These are phyloP conservation scores for Scutellospora calospora DNA, from an alignment of 371 early-diverging fungal species.

Conservation along the genomic window DNA sequence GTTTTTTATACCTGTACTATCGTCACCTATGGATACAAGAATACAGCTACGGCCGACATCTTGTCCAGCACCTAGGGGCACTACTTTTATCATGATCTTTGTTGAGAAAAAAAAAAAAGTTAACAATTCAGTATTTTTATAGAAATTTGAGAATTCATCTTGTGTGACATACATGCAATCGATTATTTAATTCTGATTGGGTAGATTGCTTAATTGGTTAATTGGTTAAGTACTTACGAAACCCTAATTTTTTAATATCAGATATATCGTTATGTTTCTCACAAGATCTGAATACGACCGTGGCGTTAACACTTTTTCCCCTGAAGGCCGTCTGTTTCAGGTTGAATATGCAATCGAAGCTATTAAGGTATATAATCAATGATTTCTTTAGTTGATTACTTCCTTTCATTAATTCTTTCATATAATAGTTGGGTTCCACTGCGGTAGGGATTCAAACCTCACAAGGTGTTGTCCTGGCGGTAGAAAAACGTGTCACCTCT, in stretches of 20 bases:
- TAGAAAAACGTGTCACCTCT: constrained; percentile 96
- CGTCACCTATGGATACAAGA: constrained; percentile 83
- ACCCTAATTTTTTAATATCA: not conserved
- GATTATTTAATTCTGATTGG: not conserved
- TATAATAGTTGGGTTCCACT: constrained; percentile 90
- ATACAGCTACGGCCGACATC: constrained; percentile 97
- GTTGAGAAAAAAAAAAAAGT: not conserved
- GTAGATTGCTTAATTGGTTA: too few relatives aligned
- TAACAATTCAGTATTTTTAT: not conserved
- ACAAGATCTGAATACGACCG: constrained; percentile 96
- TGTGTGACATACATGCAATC: too few relatives aligned
- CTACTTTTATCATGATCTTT: constrained; percentile 61
- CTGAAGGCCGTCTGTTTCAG: constrained; percentile 98
- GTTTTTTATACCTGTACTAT: constrained; percentile 61
- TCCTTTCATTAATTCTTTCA: not conserved
- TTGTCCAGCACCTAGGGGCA: constrained; percentile 69
- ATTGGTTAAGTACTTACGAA: not conserved
- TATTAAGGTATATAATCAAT: constrained; percentile 82
- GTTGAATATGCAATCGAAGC: constrained; percentile 99
- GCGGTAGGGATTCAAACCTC: constrained; percentile 96
- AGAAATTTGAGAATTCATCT: too few relatives aligned
- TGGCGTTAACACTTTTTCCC: constrained; percentile 99
- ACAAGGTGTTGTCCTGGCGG: constrained; percentile 94
- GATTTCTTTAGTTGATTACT: not conserved
- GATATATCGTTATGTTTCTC: constrained; percentile 64